Evolutionary conservation across 1,284 basidiomycete genomes (phyloP).

Genomic region (Moesziomyces parantarcticus): DNA sequence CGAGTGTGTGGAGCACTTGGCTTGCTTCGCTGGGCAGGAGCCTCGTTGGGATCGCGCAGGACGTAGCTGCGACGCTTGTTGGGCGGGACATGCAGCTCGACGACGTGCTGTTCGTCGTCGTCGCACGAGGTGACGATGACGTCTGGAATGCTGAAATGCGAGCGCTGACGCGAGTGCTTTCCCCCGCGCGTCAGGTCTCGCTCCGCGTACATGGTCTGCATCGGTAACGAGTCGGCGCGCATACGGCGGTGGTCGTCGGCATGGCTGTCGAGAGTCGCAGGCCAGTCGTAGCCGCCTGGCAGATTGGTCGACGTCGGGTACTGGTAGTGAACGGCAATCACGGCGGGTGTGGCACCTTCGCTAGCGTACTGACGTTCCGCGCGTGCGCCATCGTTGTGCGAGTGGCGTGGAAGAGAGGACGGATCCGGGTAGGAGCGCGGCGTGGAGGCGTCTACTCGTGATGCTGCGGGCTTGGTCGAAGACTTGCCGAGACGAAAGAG

Average conservation of each 20-base stretch:
- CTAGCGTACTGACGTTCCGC: conserved; percentile 5
- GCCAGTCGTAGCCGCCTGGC: conserved; percentile 5
- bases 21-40: neutral
- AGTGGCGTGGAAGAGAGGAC: no score
- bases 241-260: conserved; percentile 3
- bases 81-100: conserved; percentile 45
- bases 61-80: conserved; percentile 46
- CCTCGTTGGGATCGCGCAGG: conserved; percentile 4
- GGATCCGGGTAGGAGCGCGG: neutral
- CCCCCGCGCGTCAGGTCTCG: neutral
- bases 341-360: neutral
- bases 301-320: conserved; percentile 7
- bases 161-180: conserved; percentile 44
- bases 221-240: conserved; percentile 20
- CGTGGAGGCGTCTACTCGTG: neutral
- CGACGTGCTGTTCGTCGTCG: conserved; percentile 46
- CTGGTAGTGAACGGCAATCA: conserved; percentile 14
- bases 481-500: conserved; percentile 43
- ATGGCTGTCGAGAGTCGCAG: neutral
- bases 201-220: neutral
- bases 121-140: conserved; percentile 57
- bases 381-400: no score
- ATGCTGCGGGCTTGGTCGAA: neutral
- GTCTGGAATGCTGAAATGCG: conserved; percentile 60
- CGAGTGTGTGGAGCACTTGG: neutral